phyloP scores from a whole-genome alignment of 805 yeast genomes.

The Ogataea siamensis region DNA sequence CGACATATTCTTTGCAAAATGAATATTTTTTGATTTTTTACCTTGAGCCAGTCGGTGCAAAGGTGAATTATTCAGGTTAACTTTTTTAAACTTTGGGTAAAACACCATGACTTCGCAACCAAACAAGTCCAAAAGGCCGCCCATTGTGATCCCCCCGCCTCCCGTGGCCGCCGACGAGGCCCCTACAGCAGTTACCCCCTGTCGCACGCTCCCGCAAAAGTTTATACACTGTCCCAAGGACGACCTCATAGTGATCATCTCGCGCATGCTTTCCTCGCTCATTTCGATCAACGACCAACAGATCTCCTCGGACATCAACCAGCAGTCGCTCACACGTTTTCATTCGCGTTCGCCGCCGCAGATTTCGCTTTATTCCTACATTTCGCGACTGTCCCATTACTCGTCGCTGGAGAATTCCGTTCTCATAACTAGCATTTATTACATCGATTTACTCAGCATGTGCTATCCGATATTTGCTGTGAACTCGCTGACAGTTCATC shows the following conservation, averaged over 20 bases:
- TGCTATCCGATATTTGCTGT: slow-evolving; percentile 78
- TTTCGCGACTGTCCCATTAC: slow-evolving; percentile 74
- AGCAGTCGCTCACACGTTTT: slow-evolving; percentile 68
- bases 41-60: slow-evolving; percentile 3
- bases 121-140: slow-evolving; percentile 9
- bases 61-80: slow-evolving; percentile 1
- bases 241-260: slow-evolving; percentile 66
- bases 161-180: slow-evolving; percentile 6
- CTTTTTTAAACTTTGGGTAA: neutral
- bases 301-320: slow-evolving; percentile 31
- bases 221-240: slow-evolving; percentile 68
- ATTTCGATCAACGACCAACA: slow-evolving; percentile 67
- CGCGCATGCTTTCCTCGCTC: slow-evolving; percentile 77
- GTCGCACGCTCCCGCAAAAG: slow-evolving; percentile 40
- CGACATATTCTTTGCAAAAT: slow-evolving; percentile 3
- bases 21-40: slow-evolving; percentile 1
- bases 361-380: slow-evolving; percentile 75
- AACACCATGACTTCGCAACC: slow-evolving; percentile 5
- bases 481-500: slow-evolving; percentile 89
- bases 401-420: slow-evolving; percentile 85
- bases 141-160: slow-evolving; percentile 19
- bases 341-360: slow-evolving; percentile 93
- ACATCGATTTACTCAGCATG: slow-evolving; percentile 79
- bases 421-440: slow-evolving; percentile 78
- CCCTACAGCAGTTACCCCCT: neutral